Base-by-base conservation (phyloP, 2,329 filamentous ascomycete genomes). In the Sodiomyces alkalinus region DNA sequence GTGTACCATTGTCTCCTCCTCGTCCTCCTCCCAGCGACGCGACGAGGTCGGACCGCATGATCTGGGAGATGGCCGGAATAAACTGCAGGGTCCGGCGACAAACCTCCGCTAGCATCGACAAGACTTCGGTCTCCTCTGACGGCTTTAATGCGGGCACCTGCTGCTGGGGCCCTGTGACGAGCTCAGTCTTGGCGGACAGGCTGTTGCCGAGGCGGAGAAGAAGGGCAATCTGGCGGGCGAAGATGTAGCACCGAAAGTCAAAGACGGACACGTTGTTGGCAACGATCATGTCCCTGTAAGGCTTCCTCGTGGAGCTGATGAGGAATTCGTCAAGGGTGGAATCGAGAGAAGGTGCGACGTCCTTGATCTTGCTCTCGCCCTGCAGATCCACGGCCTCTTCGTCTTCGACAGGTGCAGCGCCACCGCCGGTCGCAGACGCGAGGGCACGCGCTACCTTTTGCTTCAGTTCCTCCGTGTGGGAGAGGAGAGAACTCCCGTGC, bases 211-310 rank as follows among this genome's bases (percentile, higher is more conserved):
- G 65, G 4, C 86, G 71, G 9, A 93, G 62, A 2, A 96, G 62
- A 1, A 98, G 56, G 3, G 79, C 70, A 36, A 93, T 72, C 43
- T 98, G 87, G 15, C 90, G 71, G 3, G 83, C 75, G 49, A 96
- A 98, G 9, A 98, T 74, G 48, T 98, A 98, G 41, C 80, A 82
- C 27, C 82, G 68, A 48, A 98, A 96, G 50, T 98, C 90, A 46
- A 96, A 94, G 3, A 93, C 64, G 0, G 90, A 98, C 19, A 98
- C 92, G 39, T 93, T 81, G 55, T 92, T 98, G 10, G 81, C 78
- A 21, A 98, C 61, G 27, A 98, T 98, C 42, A 92, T 72, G 32
- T 92, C 83, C 28, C 87, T 73, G 47, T 96, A 98, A 2, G 80
- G 68, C 49, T 93, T 93, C 37, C 72, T 73, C 2, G 66, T 62